Base-by-base conservation (phyloP, 2,329 filamentous ascomycete genomes). In the Colletotrichum brevisporum region DNA sequence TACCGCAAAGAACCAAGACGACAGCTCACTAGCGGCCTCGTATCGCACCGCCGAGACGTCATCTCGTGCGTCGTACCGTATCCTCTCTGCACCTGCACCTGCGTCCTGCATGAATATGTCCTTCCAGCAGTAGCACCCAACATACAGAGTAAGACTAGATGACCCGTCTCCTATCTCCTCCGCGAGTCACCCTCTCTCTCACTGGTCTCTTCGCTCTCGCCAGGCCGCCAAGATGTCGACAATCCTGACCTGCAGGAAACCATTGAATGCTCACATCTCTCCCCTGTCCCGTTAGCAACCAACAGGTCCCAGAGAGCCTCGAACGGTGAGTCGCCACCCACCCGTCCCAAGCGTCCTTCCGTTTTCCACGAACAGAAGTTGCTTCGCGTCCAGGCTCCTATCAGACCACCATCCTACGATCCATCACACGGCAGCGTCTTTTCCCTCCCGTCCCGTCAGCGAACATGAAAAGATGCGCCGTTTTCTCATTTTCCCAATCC, bases 11-110 rank as follows among this genome's bases (percentile, higher is more conserved):
- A 24, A 24, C 21, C 21, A 24, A 24, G 10, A 24, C 21, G 27
- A 63, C 45, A 57, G 59, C 43, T 52, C 51, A 51, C 54, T 59
- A 50, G 47, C 48, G 48, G 27, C 18, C 41, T 66, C 66, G 55
- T 69, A 60, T 56, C 36, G 47, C 24, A 31, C 65, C 55, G 24
- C 51, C 62, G 31, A 55, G 43, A 60, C 50, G 59, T 55, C 62
- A 52, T 60, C 43, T 21, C 47, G 26, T 18, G 24, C 45, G 18
- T 53, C 55, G 18, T 50, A n/a, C 36, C 13, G 36, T 43, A 43
- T 31, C 27, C 27, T 31, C 27, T 31, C n/a, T n/a, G n/a, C n/a
- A n/a, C n/a, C 27, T 31, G 27, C 27, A 31, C 27, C 27, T 31
- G 27, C 27, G 9, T 31, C 27, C 27, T 31, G 27, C 27, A 31